Conservation (phyloP, 2,329 filamentous ascomycete species). For the Madurella fahalii region DNA sequence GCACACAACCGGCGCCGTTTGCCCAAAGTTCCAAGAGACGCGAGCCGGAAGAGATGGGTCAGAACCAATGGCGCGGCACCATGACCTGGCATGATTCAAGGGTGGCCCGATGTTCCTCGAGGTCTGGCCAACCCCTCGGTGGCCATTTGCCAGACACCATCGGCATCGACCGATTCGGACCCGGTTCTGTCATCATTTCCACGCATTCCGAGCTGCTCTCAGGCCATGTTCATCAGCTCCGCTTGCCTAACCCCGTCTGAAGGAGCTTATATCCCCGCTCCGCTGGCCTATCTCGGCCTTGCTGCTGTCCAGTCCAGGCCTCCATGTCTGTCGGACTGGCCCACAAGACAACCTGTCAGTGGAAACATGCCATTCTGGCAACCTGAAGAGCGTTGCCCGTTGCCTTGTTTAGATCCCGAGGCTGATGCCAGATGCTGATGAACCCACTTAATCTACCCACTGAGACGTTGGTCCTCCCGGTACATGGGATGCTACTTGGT, state of each 20-base stretch:
- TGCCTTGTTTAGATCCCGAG: constrained; percentile 4
- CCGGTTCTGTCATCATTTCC: constrained; percentile 24
- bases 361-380: neutral
- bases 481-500: neutral
- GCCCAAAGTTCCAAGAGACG: neutral
- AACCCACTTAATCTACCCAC: constrained; percentile 13
- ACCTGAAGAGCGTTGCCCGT: neutral
- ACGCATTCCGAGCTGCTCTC: constrained; percentile 26
- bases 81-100: constrained; percentile 23
- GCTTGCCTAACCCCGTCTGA: constrained; percentile 18
- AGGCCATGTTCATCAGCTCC: constrained; percentile 31
- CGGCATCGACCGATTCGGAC: constrained; percentile 32
- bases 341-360: neutral
- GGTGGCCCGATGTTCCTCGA: constrained; percentile 24
- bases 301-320: neutral
- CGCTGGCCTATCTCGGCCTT: neutral
- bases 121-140: constrained; percentile 13
- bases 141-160: constrained; percentile 22
- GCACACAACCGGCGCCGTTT: neutral
- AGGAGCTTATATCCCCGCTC: constrained; percentile 18
- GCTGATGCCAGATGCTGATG: constrained; percentile 12
- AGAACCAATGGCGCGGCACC: constrained; percentile 12
- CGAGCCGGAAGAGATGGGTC: neutral
- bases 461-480: neutral
- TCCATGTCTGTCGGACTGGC: constrained; percentile 2